Evolutionary conservation across 768 basidiomycete genomes (phyloP), one percentile per base, ranked within the genome.

Genomic region (Hemileccinum rubropunctum): DNA sequence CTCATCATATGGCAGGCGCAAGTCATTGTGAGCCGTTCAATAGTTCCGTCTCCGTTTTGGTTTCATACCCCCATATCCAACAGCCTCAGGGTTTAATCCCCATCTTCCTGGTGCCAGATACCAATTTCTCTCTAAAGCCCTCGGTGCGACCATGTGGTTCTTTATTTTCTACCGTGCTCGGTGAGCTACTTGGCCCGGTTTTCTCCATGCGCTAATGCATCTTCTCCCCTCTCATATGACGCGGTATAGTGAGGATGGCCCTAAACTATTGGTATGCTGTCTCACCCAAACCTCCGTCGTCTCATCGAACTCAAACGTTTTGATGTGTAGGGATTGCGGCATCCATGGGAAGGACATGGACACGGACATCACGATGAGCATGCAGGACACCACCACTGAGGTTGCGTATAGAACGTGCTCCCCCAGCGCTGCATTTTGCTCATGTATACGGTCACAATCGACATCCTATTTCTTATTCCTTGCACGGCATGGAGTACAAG

Each of bases 131-230:
- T 80, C 88, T 23, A 94, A 93, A 71, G 83, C 82, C 52, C 75
- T 97, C 39, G 94, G 94, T 42, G 94, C 93, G 30, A 81, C 84
- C 21, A 95, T 97, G 94, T 97, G 94, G 94, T 95, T 95, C 82
- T 97, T 94, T 76, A 93, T 97, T 66, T 95, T 97, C 76, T 97
- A 95, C 72, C 84, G 94, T 49, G 87, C 89, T 56, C 78, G 92
- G 94, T 95, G 62, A 63, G 87, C 76, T 9, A n/a, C 26, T 10
- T 8, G 41, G 21, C 15, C 34, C 26, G 11, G n/a, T 27, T 40
- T 26, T 32, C 26, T 42, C 37, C 53, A 12, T 7, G 11, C 12
- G 14, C 33, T 54, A 37, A 54, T 20, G 21, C 4, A 12, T 48
- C 42, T 26, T 42, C 21, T 2, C 18, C 44, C n/a, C 8, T 40